Evolutionary conservation across 169 alveolate species (phyloP), one percentile per base, ranked within the genome.

Genomic region (Ichthyophthirius multifiliis): DNA sequence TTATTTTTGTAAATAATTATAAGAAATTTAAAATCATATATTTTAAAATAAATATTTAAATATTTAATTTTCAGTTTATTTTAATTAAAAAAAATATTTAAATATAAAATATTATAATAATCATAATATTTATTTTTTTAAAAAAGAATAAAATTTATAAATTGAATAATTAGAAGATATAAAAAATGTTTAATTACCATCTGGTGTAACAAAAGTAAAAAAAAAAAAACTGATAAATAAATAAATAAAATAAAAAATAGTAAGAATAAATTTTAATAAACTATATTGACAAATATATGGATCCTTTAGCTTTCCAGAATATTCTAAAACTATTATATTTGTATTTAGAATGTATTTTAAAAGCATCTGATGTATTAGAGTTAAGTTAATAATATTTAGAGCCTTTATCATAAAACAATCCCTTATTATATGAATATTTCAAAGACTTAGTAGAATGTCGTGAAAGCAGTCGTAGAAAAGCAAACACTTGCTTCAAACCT

Each of bases 401-500:
- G 15, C 43, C 43, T 18, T 55, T 55, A 10, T n/a, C n/a, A n/a
- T n/a, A n/a, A n/a, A 55, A 55, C 5, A 16, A 55, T 55, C 71
- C 71, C 12, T 34, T 27, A 9, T 23, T 55, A 1, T 27, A 27
- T 27, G 71, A 55, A 3, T 55, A 23, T 4, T 39, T 67, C 5
- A 67, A 67, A 41, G 77, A 67, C 20, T 16, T 67, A 13, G 46
- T 67, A 31, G 77, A 67, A n/a, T 39, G 62, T n/a, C 67, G 86
- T 48, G 67, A 67, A 15, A 55, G 62, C 10, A 23, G 55, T 0
- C 45, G 86, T n/a, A 48, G 86, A 37, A 48, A 55, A 20, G 45
- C 65, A 12, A 71, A 75, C 16, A 74, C 81, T 32, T 55, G 37
- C 5, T 80, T 80, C 64, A 80, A 80, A 20, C 86, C 86, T 1